Percentiles rank a stretch among this genome's conserved stretches.
Evolutionary conservation across 176 grass and related monocot genomes (phyloP).

Genomic region (Zea mays): DNA sequence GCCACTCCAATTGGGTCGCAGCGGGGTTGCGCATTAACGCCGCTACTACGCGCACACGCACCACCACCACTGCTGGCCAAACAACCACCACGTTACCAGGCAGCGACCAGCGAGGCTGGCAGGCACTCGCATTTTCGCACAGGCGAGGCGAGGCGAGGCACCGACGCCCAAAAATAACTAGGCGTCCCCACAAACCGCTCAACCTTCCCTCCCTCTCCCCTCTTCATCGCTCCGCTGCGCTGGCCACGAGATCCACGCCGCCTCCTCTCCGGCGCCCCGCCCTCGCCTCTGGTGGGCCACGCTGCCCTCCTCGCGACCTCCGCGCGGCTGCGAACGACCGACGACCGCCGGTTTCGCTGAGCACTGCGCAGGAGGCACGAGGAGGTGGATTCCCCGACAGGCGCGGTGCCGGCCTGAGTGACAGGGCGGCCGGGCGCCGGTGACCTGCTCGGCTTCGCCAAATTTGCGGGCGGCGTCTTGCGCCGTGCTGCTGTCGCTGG

Average conservation of each 20-base stretch:
- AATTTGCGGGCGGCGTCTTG: background rate
- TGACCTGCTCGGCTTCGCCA: background rate
- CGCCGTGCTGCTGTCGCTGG: background rate
- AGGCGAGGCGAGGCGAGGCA: background rate
- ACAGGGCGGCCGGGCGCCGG: background rate
- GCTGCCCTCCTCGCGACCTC: background rate
- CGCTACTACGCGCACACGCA: no score
- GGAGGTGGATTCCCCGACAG: background rate
- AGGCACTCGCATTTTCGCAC: background rate
- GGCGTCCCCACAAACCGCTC: conserved; percentile 51
- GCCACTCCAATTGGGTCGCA: no score
- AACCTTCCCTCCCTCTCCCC: background rate
- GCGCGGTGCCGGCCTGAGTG: no score
- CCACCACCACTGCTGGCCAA: no score
- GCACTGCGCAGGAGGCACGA: background rate
- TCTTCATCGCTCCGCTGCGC: background rate
- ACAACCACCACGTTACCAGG: no score
- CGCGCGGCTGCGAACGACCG: background rate
- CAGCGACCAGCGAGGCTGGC: background rate
- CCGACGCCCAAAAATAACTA: conserved; percentile 63
- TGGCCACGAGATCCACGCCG: conserved; percentile 46
- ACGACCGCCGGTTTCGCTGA: background rate
- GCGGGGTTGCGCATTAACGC: no score
- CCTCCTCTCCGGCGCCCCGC: conserved; percentile 17
- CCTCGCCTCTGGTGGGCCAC: no score